Evolutionary conservation across 805 yeast species (phyloP).

Genomic region (Hermanozyma aechmeae): DNA sequence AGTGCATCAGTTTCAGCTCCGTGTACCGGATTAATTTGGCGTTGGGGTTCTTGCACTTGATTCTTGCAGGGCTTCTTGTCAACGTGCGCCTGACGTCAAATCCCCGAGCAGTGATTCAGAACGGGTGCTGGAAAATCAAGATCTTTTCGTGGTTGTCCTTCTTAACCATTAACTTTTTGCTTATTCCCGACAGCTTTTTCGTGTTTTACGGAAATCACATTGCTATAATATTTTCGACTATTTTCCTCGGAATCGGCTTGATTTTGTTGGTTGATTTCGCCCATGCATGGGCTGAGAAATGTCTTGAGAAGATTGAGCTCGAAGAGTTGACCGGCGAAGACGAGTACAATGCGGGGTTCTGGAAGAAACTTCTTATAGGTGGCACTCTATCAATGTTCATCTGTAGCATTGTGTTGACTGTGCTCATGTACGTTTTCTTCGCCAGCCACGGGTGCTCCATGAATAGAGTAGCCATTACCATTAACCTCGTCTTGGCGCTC

Average conservation of each 20-base stretch:
- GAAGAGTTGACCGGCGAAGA: slow-evolving; percentile 47
- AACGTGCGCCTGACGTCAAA: slow-evolving; percentile 73
- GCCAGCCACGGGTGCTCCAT: slow-evolving; percentile 74
- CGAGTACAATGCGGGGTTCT: slow-evolving; percentile 43
- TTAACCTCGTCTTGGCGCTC: slow-evolving; percentile 61
- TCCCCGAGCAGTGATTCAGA: slow-evolving; percentile 76
- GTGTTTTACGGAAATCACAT: slow-evolving; percentile 86
- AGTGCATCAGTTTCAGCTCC: slow-evolving; percentile 82
- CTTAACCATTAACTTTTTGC: slow-evolving; percentile 52
- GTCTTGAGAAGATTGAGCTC: slow-evolving; percentile 82
- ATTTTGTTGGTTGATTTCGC: slow-evolving; percentile 92
- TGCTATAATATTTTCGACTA: slow-evolving; percentile 73
- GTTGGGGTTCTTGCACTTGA: slow-evolving; percentile 67
- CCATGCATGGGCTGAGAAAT: slow-evolving; percentile 97
- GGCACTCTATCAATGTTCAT: slow-evolving; percentile 84
- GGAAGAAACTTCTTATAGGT: slow-evolving; percentile 76
- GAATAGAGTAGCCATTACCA: slow-evolving; percentile 79
- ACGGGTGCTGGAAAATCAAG: slow-evolving; percentile 86
- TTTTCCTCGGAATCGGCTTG: slow-evolving; percentile 83
- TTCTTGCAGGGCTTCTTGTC: slow-evolving; percentile 55
- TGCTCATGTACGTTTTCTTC: slow-evolving; percentile 75
- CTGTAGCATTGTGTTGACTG: slow-evolving; percentile 61
- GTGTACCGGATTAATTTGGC: slow-evolving; percentile 92
- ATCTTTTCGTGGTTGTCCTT: slow-evolving; percentile 49
- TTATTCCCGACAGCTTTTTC: slow-evolving; percentile 79